Base-by-base conservation (phyloP, 768 basidiomycete species). In the Mycena indigotica region DNA sequence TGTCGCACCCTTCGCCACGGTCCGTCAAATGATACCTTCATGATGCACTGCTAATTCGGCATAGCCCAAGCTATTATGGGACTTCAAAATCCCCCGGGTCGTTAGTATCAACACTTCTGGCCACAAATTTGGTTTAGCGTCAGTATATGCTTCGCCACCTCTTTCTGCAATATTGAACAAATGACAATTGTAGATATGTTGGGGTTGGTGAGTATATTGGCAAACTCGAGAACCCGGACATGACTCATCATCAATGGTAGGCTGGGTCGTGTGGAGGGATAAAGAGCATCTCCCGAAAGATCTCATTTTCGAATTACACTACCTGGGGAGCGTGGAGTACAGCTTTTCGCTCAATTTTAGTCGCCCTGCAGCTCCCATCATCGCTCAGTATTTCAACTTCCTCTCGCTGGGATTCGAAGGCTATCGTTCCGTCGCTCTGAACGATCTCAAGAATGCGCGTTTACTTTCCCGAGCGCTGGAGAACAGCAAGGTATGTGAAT, bases 201-300 rank as follows among this genome's bases (percentile, higher is more conserved):
- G 84, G 84, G 28, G 78, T 86, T n/a, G 41, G 41, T 44, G 23
- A 44, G n/a, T 44, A n/a, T n/a, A n/a, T 23, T 15, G 12, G 8
- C 41, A 13, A 23, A 13, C 8, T 44, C 21, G 41, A 8, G n/a
- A n/a, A n/a, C n/a, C n/a, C n/a, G n/a, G n/a, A n/a, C n/a, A n/a
- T n/a, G n/a, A n/a, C n/a, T n/a, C n/a, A n/a, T n/a, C n/a, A n/a
- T n/a, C n/a, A n/a, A 8, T 6, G 21, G 8, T 15, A 44, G 88
- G 88, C 13, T 89, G 86, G 84, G 76, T 86, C 23, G 67, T 90
- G 56, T 89, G 85, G 85, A 76, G 86, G 41, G 80, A 84, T 67
- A 81, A 85, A 67, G 75, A 75, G 26, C 80, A 80, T 62, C 79
- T 91, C 1, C 88, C 85, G 3, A 86, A 88, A 63, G 80, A 88